Evolutionary conservation across 352 stramenopile species (phyloP).

Genomic region (Peronospora destructor): DNA sequence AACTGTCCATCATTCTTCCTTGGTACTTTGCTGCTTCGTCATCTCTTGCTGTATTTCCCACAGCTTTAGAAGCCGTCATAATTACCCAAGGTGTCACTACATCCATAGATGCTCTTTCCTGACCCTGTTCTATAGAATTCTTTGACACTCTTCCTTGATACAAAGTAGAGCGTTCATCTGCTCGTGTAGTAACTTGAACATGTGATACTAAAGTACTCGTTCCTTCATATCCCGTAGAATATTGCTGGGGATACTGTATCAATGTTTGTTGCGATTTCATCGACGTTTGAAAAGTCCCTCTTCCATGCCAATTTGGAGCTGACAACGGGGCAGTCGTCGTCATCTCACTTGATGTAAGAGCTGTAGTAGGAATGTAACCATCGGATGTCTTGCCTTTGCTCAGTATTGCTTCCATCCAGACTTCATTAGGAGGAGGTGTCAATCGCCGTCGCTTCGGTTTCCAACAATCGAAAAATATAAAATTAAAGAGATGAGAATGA

Average conservation of each 20-base stretch:
- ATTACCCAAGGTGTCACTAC: not conserved
- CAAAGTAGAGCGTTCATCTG: conserved; percentile 6
- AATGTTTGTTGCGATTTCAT: not conserved
- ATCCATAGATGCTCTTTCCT: not conserved
- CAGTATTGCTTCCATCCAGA: conserved; percentile 71
- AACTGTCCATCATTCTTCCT: no score
- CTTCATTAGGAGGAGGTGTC: conserved; percentile 42
- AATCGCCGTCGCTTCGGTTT: conserved; percentile 26
- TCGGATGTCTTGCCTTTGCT: conserved; percentile 44
- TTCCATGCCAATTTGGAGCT: conserved; percentile 8
- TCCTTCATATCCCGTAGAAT: conserved; percentile 8
- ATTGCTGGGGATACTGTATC: conserved; percentile 11
- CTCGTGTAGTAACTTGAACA: not conserved
- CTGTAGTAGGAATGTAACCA: conserved; percentile 11
- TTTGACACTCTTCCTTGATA: conserved; percentile 9
- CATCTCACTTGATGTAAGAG: not conserved
- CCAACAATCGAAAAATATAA: no score
- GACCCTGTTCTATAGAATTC: not conserved
- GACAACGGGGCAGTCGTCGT: conserved; percentile 1
- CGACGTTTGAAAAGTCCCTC: conserved; percentile 1
- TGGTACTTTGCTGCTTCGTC: not conserved
- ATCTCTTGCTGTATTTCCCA: not conserved
- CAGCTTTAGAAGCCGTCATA: not conserved
- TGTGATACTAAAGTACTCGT: not conserved
- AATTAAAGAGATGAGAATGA: no score